Percentiles rank a stretch among this genome's conserved stretches.
phyloP scores from a whole-genome alignment of 73 alveolate species.

The Paramecium octaurelia region DNA sequence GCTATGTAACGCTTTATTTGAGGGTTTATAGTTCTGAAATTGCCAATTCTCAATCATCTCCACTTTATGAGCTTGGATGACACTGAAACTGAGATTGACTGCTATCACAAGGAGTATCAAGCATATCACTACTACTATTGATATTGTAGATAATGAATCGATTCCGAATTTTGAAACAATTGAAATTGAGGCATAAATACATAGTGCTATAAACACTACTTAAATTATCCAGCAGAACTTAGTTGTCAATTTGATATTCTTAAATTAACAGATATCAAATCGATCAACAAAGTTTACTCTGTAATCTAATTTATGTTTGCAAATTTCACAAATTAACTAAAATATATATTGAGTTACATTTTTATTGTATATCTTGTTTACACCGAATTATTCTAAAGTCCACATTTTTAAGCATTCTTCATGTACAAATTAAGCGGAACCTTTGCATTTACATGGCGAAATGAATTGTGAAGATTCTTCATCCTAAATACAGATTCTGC shows the following conservation, averaged over 20 bases:
- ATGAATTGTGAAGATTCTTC: slow-evolving; percentile 47
- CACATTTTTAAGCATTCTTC: slow-evolving; percentile 58
- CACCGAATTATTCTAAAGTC: slow-evolving; percentile 39
- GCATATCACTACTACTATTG: neutral
- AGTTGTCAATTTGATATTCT: neutral
- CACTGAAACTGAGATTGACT: neutral
- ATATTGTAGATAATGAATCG: neutral
- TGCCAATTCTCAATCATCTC: neutral
- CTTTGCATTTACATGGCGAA: slow-evolving; percentile 59
- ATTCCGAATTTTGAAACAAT: neutral
- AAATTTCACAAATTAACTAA: neutral
- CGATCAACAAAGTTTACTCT: neutral
- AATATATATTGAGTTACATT: neutral
- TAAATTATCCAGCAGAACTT: neutral
- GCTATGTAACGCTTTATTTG: neutral
- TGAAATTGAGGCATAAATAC: neutral
- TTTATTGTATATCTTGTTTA: neutral
- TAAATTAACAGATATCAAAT: neutral
- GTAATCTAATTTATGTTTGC: neutral
- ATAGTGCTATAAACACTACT: neutral
- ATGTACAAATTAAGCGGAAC: slow-evolving; percentile 20
- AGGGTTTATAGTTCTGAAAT: neutral
- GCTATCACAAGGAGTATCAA: neutral
- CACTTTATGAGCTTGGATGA: neutral
- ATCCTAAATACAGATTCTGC: slow-evolving; percentile 46